Base-by-base conservation (phyloP, 345 rosid genomes). In the Noccaea bulbosa region DNA sequence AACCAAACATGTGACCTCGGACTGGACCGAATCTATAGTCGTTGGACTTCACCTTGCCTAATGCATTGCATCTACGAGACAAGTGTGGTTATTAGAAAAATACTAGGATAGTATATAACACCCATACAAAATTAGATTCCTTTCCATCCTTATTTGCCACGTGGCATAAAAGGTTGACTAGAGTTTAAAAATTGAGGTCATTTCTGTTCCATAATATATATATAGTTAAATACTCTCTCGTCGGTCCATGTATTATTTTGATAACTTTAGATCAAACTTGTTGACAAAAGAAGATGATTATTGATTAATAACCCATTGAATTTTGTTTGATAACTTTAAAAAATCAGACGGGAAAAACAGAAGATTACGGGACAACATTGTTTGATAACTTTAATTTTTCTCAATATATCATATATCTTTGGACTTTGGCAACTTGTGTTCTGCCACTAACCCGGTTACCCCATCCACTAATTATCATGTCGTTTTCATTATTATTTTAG, bases 381-480 rank as follows among this genome's bases (percentile, higher is more conserved):
- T 52, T 53, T 32, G 44, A 45, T 12, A 15, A 54, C 30, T 27
- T 27, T 6, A 27, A 27, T 27, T 27, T 2, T 27, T 27, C 2
- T 27, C 30, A 27, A 27, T 27, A 27, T 27, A 27, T 27, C 30
- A 27, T 27, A 27, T 27, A 27, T 27, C 3, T 1, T 24, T 0
- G 0, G 1, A 0, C 2, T 27, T 65, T 56, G 65, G 59, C 59
- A 49, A 64, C 65, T 72, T 34, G 48, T 41, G 57, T 33, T 41
- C 6, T 54, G 41, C 76, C 76, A 72, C 70, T 54, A 40, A 52
- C 24, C 50, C 57, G 20, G 24, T 62, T 56, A 65, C 72, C 78
- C 73, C 78, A 67, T 67, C 78, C 78, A 74, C 73, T 56, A 74
- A 43, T 67, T 67, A 66, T 74, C 71, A 50, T 58, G 73, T 67